Conservation (phyloP, 257 asterid genomes). For the Solanum arcanum region DNA sequence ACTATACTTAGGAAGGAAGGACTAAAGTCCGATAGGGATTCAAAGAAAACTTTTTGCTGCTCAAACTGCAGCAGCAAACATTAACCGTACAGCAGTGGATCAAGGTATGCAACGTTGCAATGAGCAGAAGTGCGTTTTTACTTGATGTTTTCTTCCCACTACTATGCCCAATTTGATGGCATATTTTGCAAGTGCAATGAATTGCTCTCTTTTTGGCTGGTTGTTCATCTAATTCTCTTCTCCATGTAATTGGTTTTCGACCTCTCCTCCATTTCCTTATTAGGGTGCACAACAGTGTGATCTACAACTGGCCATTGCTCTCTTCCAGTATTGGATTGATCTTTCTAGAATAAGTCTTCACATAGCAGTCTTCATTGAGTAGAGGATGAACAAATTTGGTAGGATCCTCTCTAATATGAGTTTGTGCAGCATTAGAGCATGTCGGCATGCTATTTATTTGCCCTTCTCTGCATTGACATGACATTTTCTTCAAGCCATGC, state of each 20-base stretch:
- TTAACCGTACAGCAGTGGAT: not conserved
- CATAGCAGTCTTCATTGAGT: not conserved
- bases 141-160: not conserved
- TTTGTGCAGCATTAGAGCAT: not conserved
- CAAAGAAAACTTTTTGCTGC: not conserved
- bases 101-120: not conserved
- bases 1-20: not conserved
- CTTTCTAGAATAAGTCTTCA: not conserved
- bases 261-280: not conserved
- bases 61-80: not conserved
- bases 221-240: not conserved
- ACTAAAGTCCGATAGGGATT: not conserved
- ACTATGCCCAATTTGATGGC: not conserved
- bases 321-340: not conserved
- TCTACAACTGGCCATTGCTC: not conserved
- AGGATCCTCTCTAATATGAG: not conserved
- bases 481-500: not conserved
- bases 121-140: not conserved
- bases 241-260: not conserved
- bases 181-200: not conserved
- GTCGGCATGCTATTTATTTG: not conserved
- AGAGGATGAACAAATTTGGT: not conserved
- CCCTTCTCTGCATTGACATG: not conserved
- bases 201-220: not conserved
- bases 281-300: not conserved